These are phyloP conservation scores for Fusarium albosuccineum DNA, from an alignment of 2,329 filamentous ascomycete genomes.

Conservation along the genomic window DNA sequence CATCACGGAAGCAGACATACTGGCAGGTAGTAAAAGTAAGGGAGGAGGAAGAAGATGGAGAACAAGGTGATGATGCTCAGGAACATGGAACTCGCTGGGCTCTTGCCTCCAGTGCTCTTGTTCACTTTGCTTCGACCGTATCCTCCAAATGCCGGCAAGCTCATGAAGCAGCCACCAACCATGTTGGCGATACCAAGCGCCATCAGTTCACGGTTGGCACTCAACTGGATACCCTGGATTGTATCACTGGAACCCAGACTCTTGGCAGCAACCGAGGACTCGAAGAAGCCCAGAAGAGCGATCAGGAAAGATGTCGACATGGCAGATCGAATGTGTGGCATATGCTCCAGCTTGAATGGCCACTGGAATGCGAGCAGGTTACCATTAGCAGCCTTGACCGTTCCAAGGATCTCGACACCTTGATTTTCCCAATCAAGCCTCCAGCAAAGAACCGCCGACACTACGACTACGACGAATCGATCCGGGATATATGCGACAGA, in stretches of 20 bases:
- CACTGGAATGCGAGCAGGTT: slow-evolving; percentile 84
- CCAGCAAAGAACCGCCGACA: slow-evolving; percentile 86
- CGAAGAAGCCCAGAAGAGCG: slow-evolving; percentile 96
- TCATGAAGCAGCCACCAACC: slow-evolving; percentile 92
- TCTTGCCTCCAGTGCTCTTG: slow-evolving; percentile 89
- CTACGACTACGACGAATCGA: slow-evolving; percentile 87
- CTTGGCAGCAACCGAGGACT: slow-evolving; percentile 96
- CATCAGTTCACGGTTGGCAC: slow-evolving; percentile 92
- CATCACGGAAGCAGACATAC: slow-evolving; percentile 64
- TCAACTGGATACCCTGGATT: slow-evolving; percentile 84
- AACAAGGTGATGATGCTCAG: slow-evolving; percentile 85
- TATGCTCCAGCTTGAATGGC: slow-evolving; percentile 81
- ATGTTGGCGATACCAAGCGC: slow-evolving; percentile 92
- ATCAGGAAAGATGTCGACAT: slow-evolving; percentile 95
- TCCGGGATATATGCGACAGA: slow-evolving; percentile 91
- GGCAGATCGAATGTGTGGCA: slow-evolving; percentile 85
- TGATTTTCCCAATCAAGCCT: slow-evolving; percentile 80
- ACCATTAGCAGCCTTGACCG: slow-evolving; percentile 80
- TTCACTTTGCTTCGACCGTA: slow-evolving; percentile 98
- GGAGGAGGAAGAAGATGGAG: slow-evolving; percentile 84
- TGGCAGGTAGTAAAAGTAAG: slow-evolving; percentile 96
- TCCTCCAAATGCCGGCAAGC: slow-evolving; percentile 92
- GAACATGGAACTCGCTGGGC: slow-evolving; percentile 92
- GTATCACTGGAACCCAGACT: slow-evolving; percentile 79
- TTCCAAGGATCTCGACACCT: slow-evolving; percentile 86